Evolutionary conservation across 2,329 filamentous ascomycete species (phyloP), one percentile per base, ranked within the genome.

Genomic region (Pyrenophora graminea): DNA sequence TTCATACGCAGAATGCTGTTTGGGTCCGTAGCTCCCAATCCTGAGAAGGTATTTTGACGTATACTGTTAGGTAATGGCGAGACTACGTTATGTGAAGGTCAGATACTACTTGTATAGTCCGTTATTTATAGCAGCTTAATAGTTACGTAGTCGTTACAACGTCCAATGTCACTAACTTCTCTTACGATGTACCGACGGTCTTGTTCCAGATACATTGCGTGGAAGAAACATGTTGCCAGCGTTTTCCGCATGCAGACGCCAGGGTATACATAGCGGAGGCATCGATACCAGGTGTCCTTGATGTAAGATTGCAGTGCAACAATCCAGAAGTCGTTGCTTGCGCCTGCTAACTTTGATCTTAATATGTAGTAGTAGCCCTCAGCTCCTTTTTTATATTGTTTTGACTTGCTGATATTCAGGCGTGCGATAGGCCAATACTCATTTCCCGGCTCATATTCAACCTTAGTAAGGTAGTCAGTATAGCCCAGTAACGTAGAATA

Each of bases 351-450:
- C 9, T 47, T 51, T 1, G 9, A 37, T 42, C 43, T 46, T 6
- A 46, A 42, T 18, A 51, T n/a, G 38, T 51, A 51, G 43, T 47
- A 51, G 42, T 36, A 38, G n/a, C 42, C 48, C 23, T 51, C 18
- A 21, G 34, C 48, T 39, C 48, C 32, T 39, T 39, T 13, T 13
- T 36, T 43, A 5, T 46, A 51, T 19, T 30, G 21, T 18, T 47
- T 46, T 42, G 10, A 51, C 32, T 36, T 47, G 32, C 38, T 47
- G 12, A 51, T 46, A 27, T 42, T 39, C 6, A 51, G 42, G 32
- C 42, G 32, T 47, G 32, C 38, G 21, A 51, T 47, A 46, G 48
- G 43, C 38, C 13, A 17, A 42, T 51, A 51, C 38, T 51, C 38
- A 6, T 51, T 43, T 43, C 42, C 38, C 6, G 12, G 48, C 48